Evolutionary conservation across 169 alveolate genomes (phyloP), one percentile per base, ranked within the genome.

Genomic region (Plasmodium gallinaceum): DNA sequence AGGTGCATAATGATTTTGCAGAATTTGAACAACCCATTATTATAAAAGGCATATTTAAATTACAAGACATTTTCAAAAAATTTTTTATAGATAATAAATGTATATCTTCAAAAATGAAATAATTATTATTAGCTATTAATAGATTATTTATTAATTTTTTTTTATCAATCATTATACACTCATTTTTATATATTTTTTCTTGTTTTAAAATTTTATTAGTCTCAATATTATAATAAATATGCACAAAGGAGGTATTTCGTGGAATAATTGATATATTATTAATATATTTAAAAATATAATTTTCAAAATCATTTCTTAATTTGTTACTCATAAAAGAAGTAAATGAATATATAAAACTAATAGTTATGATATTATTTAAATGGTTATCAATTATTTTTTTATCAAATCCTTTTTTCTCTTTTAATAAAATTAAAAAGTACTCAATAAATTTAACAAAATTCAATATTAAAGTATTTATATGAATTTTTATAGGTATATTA

Each of bases 181-280:
- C 89, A 68, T 65, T 78, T 62, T 43, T 16, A 37, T 48, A 78
- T 4, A 32, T 26, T 51, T 78, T 78, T n/a, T 78, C 89, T 8
- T 64, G 68, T 43, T 46, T 78, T 58, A 46, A 48, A 20, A 78
- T 64, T 26, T 78, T 78, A 43, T 78, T 78, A 16, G 60, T 78
- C 43, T 78, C 78, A 3, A 69, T 57, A 51, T 78, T 78, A 45
- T 78, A 78, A 60, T 58, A 65, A 12, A 78, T 66, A 20, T 78
- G 89, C 7, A 66, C 26, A 51, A 78, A 78, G 0, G 89, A 51
- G 4, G 70, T 64, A 57, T 65, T 78, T 42, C 76, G 26, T 18
- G 89, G 89, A 7, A 78, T 64, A 14, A 78, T 78, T 0, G 89
- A 78, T 32, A 78, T 43, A 65, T 78, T 78, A n/a, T 78, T 78